phyloP scores from a whole-genome alignment of 495 filamentous ascomycete genomes.

The Penicillium crystallinum region DNA sequence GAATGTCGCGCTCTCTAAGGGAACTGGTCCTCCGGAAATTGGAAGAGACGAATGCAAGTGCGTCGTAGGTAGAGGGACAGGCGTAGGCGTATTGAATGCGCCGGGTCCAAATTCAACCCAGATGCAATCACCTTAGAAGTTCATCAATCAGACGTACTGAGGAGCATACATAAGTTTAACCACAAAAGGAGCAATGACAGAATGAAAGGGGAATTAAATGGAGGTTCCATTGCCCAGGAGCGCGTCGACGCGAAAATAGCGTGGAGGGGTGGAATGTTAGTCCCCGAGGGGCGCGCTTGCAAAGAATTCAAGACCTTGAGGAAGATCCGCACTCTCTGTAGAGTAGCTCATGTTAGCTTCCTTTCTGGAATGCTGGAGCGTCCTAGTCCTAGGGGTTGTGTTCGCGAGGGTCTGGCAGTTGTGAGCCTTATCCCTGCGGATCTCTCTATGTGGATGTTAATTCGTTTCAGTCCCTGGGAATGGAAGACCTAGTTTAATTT shows the following conservation, averaged over 20 bases:
- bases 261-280: conserved; percentile 31
- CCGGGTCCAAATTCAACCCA: conserved; percentile 8
- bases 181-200: not conserved
- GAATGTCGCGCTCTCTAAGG: not conserved
- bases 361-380: conserved; percentile 19
- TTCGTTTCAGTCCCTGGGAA: conserved; percentile 13
- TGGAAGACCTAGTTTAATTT: conserved; percentile 7
- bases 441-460: conserved; percentile 11
- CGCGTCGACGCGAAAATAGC: conserved; percentile 30
- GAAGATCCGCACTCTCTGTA: conserved; percentile 3
- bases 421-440: conserved; percentile 14
- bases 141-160: conserved; percentile 5
- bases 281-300: conserved; percentile 23
- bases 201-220: conserved; percentile 22
- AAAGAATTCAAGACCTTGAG: conserved; percentile 22
- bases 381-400: conserved; percentile 7
- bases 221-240: conserved; percentile 3
- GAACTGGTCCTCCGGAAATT: not conserved
- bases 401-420: not conserved
- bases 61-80: not conserved
- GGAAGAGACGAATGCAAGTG: not conserved
- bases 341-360: not conserved
- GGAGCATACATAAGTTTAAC: conserved; percentile 1
- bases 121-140: conserved; percentile 1
- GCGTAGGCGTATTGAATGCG: conserved; percentile 1